phyloP scores from a whole-genome alignment of 1,139 yeast species.

The Geotrichum restrictum region DNA sequence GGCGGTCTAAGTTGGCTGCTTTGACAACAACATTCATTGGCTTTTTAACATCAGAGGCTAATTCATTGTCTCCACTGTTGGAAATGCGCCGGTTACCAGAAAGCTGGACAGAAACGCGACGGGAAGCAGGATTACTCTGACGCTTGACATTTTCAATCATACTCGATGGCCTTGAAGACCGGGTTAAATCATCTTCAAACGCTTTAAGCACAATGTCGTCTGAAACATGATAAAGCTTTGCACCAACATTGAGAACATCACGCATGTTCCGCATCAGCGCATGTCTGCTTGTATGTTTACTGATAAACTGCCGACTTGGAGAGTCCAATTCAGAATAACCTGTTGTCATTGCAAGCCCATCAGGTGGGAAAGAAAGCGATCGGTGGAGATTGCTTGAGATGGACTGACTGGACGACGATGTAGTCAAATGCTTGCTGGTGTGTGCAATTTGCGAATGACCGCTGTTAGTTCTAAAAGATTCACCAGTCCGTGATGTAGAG shows the following conservation, averaged over 20 bases:
- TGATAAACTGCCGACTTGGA: slow-evolving; percentile 38
- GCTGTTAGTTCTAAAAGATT: slow-evolving; percentile 10
- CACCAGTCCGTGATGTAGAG: slow-evolving; percentile 20
- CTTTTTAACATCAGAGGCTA: background rate
- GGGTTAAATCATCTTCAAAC: slow-evolving; percentile 38
- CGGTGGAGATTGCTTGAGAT: slow-evolving; percentile 29
- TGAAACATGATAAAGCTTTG: slow-evolving; percentile 50
- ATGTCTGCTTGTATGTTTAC: slow-evolving; percentile 43
- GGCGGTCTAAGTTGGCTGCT: slow-evolving; percentile 57
- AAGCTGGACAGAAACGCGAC: slow-evolving; percentile 35
- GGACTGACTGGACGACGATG: slow-evolving; percentile 17
- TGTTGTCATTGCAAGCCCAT: slow-evolving; percentile 35
- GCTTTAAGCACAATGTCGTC: slow-evolving; percentile 56
- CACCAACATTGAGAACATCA: slow-evolving; percentile 58
- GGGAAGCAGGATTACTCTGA: slow-evolving; percentile 37
- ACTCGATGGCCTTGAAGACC: slow-evolving; percentile 45
- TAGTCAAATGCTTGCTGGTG: background rate
- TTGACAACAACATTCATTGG: slow-evolving; percentile 48
- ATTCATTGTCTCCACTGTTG: background rate
- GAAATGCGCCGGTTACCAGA: slow-evolving; percentile 8
- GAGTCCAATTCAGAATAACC: slow-evolving; percentile 40
- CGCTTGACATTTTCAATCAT: slow-evolving; percentile 45
- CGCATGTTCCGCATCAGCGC: slow-evolving; percentile 51
- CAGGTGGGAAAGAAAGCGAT: slow-evolving; percentile 40
- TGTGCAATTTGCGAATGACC: slow-evolving; percentile 6